Percentiles rank a stretch among this genome's conserved stretches.
These are phyloP conservation scores for Fusarium sp. DNA, from an alignment of 2,329 filamentous ascomycete genomes.

Conservation along the genomic window DNA sequence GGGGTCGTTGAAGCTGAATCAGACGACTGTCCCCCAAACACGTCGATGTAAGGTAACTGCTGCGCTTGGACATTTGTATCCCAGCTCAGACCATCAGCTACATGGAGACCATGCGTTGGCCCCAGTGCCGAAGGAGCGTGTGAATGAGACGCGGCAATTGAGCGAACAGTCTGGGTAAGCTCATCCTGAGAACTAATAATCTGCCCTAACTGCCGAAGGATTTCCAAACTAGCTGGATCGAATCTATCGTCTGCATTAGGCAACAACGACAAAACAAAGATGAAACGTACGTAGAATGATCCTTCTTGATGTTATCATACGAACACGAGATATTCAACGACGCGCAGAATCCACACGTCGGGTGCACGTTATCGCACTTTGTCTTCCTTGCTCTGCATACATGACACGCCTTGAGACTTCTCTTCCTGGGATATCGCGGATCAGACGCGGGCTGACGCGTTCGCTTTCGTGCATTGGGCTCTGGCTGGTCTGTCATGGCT, in stretches of 20 bases:
- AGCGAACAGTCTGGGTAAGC: constrained; percentile 25
- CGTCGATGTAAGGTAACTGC: constrained; percentile 4
- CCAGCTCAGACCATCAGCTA: neutral
- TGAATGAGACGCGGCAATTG: constrained; percentile 11
- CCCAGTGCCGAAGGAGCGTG: neutral
- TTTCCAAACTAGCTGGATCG: constrained; percentile 51
- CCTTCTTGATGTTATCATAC: constrained; percentile 45
- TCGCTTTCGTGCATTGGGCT: constrained; percentile 22
- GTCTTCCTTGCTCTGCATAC: constrained; percentile 52
- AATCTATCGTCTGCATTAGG: constrained; percentile 39
- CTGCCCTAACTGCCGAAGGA: constrained; percentile 43
- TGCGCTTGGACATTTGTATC: neutral
- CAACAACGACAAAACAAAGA: neutral
- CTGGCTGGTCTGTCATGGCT: neutral
- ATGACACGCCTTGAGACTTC: constrained; percentile 50
- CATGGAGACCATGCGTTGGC: neutral
- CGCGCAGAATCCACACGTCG: constrained; percentile 51
- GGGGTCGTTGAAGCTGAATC: constrained; percentile 38
- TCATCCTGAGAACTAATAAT: constrained; percentile 38
- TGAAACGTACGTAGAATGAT: constrained; percentile 42
- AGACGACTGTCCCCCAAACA: constrained; percentile 9
- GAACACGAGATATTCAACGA: constrained; percentile 48
- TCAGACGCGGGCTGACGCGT: constrained; percentile 31
- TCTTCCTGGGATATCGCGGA: constrained; percentile 45
- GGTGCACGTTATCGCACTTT: constrained; percentile 53